phyloP scores from a whole-genome alignment of 495 filamentous ascomycete genomes.

The Xylaria scruposa region DNA sequence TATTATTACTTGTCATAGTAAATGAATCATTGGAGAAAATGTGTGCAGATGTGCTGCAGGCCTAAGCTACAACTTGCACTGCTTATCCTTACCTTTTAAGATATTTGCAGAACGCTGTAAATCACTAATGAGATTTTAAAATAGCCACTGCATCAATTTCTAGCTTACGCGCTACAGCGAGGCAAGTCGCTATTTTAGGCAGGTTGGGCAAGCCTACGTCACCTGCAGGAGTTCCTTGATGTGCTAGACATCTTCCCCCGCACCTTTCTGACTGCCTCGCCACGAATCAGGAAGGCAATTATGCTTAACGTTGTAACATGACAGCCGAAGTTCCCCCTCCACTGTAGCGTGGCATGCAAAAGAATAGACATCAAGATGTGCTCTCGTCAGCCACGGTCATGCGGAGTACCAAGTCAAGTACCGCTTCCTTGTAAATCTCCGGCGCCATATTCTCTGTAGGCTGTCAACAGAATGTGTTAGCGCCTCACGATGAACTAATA shows the following conservation, averaged over 20 bases:
- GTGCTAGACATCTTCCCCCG: neutral
- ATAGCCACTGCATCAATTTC: neutral
- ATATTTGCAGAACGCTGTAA: neutral
- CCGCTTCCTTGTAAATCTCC: neutral
- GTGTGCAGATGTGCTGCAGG: neutral
- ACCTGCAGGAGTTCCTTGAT: neutral
- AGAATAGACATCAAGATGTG: neutral
- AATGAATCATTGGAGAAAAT: neutral
- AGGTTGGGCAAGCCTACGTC: conserved; percentile 1
- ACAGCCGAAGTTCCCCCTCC: neutral
- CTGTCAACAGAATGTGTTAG: neutral
- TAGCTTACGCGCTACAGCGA: neutral
- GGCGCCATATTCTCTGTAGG: neutral
- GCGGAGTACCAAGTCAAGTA: neutral
- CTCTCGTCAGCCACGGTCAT: neutral
- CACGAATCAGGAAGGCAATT: neutral
- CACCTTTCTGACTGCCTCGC: neutral
- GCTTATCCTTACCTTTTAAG: neutral
- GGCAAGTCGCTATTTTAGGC: neutral
- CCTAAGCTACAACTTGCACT: neutral
- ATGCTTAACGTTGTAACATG: neutral
- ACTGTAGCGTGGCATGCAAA: neutral
- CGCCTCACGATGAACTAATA: neutral
- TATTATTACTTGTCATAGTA: too few species aligned
- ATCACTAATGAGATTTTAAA: neutral